Conservation (phyloP, 352 stramenopile species). For the Blastocystis sp. region DNA sequence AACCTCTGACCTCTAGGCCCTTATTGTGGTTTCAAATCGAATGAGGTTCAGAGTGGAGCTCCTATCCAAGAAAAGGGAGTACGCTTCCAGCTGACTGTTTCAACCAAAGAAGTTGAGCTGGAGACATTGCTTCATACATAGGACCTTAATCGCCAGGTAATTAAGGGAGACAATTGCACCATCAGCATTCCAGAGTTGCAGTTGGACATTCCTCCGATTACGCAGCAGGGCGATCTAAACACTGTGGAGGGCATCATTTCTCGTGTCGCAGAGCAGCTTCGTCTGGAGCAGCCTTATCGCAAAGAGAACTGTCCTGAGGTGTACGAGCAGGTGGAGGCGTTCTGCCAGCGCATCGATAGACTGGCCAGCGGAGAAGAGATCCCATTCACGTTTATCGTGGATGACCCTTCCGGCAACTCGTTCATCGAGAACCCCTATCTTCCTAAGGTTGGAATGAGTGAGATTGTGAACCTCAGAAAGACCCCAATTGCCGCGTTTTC, state of each 20-base stretch:
- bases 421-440: conserved; percentile 81
- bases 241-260: conserved; percentile 75
- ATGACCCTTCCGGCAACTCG: conserved; percentile 81
- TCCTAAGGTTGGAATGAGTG: conserved; percentile 65
- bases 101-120: conserved; percentile 4
- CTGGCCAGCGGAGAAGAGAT: conserved; percentile 71
- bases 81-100: conserved; percentile 70
- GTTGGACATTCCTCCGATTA: conserved; percentile 81
- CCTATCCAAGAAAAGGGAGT: conserved; percentile 72
- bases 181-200: conserved; percentile 75
- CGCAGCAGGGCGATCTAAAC: conserved; percentile 78
- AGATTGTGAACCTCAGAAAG: conserved; percentile 61
- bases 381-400: conserved; percentile 76
- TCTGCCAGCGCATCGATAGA: conserved; percentile 73
- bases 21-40: conserved; percentile 73
- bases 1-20: background rate
- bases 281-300: conserved; percentile 74
- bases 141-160: conserved; percentile 80
- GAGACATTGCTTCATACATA: conserved; percentile 45
- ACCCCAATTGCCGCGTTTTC: conserved; percentile 72
- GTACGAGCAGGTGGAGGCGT: conserved; percentile 74
- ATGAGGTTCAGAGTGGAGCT: conserved; percentile 64
- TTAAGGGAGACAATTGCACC: conserved; percentile 78
- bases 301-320: conserved; percentile 75
- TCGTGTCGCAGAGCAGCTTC: conserved; percentile 73